Percentiles rank a stretch among this genome's conserved stretches.
Conservation (phyloP, 805 yeast species). For the Monosporozyma aerobia region DNA sequence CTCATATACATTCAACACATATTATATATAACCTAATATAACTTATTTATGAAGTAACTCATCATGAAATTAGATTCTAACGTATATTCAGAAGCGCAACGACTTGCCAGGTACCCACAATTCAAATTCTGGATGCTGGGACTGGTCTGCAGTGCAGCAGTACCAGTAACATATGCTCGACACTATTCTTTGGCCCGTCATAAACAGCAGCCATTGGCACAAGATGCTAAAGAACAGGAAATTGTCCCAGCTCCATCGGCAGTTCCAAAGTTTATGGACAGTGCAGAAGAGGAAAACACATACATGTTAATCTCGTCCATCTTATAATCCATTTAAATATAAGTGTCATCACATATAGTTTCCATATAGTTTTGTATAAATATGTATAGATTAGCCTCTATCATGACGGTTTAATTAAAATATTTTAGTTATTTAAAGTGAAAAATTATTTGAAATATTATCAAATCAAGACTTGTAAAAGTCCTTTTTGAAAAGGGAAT, state of each 20-base stretch:
- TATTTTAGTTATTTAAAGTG: background rate
- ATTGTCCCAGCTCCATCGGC: background rate
- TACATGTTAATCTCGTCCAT: slow-evolving; percentile 18
- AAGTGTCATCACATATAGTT: background rate
- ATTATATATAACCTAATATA: background rate
- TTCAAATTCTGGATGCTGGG: slow-evolving; percentile 21
- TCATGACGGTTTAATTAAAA: background rate
- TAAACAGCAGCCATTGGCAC: background rate
- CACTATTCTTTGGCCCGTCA: slow-evolving; percentile 11
- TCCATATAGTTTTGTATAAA: background rate
- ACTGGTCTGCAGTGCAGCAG: slow-evolving; percentile 21
- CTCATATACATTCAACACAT: background rate
- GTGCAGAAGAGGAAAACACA: slow-evolving; percentile 11
- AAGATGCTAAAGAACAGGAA: background rate
- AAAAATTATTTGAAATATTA: background rate
- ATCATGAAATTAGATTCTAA: slow-evolving; percentile 21
- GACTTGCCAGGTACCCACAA: slow-evolving; percentile 18
- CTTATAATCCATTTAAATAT: slow-evolving; percentile 3
- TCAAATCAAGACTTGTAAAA: background rate
- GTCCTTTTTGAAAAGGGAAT: background rate
- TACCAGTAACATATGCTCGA: slow-evolving; percentile 20
- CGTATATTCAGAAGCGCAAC: slow-evolving; percentile 22
- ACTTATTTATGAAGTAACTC: background rate
- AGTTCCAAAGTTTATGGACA: background rate
- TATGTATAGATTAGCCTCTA: background rate